Evolutionary conservation across 2,329 filamentous ascomycete species (phyloP).

Genomic region (Paraconiothyrium brasiliense): DNA sequence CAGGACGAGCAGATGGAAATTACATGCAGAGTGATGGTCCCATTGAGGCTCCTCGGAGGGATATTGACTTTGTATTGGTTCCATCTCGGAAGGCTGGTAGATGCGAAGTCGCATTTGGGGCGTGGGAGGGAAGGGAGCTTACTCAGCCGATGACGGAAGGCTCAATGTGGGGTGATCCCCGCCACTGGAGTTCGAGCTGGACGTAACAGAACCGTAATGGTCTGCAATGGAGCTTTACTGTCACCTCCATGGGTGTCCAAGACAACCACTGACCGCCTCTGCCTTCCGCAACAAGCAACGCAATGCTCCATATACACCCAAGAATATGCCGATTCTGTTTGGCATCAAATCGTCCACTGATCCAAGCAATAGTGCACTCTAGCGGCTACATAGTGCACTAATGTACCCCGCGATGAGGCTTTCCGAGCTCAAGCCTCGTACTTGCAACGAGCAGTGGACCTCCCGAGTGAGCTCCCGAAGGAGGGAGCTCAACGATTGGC

Average conservation of each 20-base stretch:
- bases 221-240: background rate
- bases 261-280: background rate
- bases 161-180: background rate
- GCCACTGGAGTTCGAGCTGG: background rate
- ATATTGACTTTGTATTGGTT: conserved; percentile 7
- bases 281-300: background rate
- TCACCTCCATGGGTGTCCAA: background rate
- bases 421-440: conserved; percentile 3
- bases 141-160: conserved; percentile 5
- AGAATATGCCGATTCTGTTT: background rate
- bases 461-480: background rate
- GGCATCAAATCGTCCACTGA: background rate
- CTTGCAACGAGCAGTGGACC: conserved; percentile 1
- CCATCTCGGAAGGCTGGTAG: conserved; percentile 4
- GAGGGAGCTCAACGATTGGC: conserved; percentile 15
- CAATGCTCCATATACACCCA: background rate
- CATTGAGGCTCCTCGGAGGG: conserved; percentile 7
- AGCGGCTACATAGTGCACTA: background rate
- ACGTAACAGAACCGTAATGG: background rate
- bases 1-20: background rate
- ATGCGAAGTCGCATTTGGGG: conserved; percentile 1
- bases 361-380: background rate
- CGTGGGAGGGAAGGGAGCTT: background rate
- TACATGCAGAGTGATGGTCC: conserved; percentile 12
- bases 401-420: conserved; percentile 12